Evolutionary conservation across 2,329 filamentous ascomycete species (phyloP).

Genomic region (Aspergillus nomiae): DNA sequence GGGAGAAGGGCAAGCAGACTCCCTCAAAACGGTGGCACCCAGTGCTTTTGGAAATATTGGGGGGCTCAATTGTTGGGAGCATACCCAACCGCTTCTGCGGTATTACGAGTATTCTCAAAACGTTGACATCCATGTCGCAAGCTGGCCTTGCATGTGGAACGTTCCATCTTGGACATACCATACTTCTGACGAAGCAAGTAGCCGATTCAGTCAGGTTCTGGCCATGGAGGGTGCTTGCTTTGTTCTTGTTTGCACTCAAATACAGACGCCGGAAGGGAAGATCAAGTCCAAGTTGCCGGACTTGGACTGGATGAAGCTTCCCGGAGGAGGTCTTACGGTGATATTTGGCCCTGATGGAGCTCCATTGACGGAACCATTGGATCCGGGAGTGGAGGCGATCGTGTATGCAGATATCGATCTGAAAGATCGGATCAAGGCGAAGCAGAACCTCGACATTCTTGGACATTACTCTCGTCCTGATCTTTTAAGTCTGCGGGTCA

Average conservation of each 20-base stretch:
- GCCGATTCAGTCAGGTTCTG: not conserved
- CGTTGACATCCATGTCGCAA: constrained; percentile 49
- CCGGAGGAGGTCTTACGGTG: constrained; percentile 3
- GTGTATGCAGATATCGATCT: constrained; percentile 3
- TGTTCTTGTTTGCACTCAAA: constrained; percentile 6
- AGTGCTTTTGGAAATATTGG: constrained; percentile 35
- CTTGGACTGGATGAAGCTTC: constrained; percentile 2
- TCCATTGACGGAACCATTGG: not conserved
- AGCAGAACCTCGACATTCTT: not conserved
- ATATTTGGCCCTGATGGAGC: constrained; percentile 3
- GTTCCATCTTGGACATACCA: constrained; percentile 8
- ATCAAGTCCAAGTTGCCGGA: not conserved
- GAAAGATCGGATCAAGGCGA: not conserved
- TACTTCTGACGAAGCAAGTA: not conserved
- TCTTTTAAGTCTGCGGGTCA: not conserved
- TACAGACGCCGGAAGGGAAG: not conserved
- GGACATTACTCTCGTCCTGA: constrained; percentile 7
- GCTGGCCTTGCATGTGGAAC: constrained; percentile 40
- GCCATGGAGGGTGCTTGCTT: constrained; percentile 4
- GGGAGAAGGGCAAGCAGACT: constrained; percentile 41
- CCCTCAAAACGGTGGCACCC: constrained; percentile 42
- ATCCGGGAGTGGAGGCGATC: not conserved
- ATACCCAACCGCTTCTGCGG: constrained; percentile 51
- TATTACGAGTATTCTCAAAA: constrained; percentile 46
- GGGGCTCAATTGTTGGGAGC: constrained; percentile 51